Base-by-base conservation (phyloP, 306 rosid genomes). In the Prunus dulcis region DNA sequence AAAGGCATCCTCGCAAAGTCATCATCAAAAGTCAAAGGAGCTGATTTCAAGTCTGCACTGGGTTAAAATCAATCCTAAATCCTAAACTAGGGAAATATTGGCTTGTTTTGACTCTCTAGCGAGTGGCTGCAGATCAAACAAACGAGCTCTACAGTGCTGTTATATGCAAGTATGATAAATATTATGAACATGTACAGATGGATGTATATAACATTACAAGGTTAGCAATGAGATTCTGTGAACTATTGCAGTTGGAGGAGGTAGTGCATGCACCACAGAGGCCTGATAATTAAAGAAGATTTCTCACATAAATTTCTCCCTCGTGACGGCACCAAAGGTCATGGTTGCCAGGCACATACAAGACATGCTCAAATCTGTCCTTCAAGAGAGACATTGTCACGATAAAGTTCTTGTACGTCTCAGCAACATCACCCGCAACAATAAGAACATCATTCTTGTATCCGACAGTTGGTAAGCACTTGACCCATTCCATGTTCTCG, bases 341-440 rank as follows among this genome's bases (percentile, higher is more conserved):
- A 77, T 93, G 98, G 77, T 93, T 93, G 62, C 98, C 97, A 63
- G 98, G 93, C 41, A 89, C 88, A 64, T 77, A 93, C 73, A 93
- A 80, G 62, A 91, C 97, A 72, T 82, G 91, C 12, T 89, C 76
- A 81, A 89, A 93, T 78, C 86, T 84, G 45, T 91, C 91, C 87
- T 87, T 93, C 84, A 93, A 76, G 38, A 82, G 80, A 78, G 97
- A 90, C 96, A 93, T 87, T 19, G 98, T 91, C 23, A 80, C 64
- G 66, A 87, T 22, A 82, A 93, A 93, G 80, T 78, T 87, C 15
- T 71, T 79, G 63, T 78, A 84, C 28, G 89, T 80, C 86, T 93
- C 98, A 3, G 98, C 91, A 34, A 91, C 97, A 84, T 93, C 98
- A 67, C 98, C 97, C 0, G 92, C 95, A 69, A 93, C 90, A 72